Evolutionary conservation across 169 alveolate species (phyloP).

Genomic region (Theileria orientalis): DNA sequence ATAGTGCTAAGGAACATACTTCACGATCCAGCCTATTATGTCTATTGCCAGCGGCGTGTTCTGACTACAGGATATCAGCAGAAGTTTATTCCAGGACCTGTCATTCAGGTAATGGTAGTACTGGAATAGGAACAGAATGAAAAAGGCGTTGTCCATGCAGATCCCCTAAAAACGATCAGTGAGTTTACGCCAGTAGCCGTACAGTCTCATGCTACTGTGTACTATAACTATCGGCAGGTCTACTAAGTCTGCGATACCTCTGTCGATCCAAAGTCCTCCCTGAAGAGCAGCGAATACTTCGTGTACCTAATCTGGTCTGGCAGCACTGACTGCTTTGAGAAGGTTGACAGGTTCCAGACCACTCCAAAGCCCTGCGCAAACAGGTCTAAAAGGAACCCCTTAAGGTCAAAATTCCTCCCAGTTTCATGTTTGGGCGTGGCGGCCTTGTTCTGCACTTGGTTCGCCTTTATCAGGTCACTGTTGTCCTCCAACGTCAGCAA

Average conservation of each 20-base stretch:
- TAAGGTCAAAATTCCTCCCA: slow-evolving; percentile 12
- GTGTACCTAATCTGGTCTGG: slow-evolving; percentile 30
- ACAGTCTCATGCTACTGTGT: too few relatives aligned
- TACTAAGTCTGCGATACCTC: too few relatives aligned
- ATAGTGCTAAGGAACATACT: background rate
- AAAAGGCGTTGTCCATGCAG: slow-evolving; percentile 30
- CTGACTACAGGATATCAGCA: slow-evolving; percentile 31
- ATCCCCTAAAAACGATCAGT: slow-evolving; percentile 1
- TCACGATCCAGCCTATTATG: slow-evolving; percentile 62
- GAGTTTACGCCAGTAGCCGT: too few relatives aligned
- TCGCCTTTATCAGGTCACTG: slow-evolving; percentile 4
- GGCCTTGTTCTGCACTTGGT: background rate
- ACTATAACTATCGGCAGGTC: too few relatives aligned
- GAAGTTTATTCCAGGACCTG: slow-evolving; percentile 36
- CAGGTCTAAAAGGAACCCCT: slow-evolving; percentile 30
- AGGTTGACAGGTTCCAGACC: slow-evolving; percentile 42
- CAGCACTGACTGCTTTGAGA: slow-evolving; percentile 23
- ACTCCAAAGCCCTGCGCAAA: slow-evolving; percentile 50
- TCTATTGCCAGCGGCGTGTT: slow-evolving; percentile 29
- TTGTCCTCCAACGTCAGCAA: slow-evolving; percentile 16
- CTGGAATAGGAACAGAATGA: slow-evolving; percentile 26
- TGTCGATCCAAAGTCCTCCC: background rate
- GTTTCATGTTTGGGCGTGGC: background rate
- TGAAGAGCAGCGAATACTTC: slow-evolving; percentile 1
- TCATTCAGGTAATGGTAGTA: slow-evolving; percentile 27